Evolutionary conservation across 2,329 filamentous ascomycete species (phyloP).

Genomic region (Fusarium oxysporum): DNA sequence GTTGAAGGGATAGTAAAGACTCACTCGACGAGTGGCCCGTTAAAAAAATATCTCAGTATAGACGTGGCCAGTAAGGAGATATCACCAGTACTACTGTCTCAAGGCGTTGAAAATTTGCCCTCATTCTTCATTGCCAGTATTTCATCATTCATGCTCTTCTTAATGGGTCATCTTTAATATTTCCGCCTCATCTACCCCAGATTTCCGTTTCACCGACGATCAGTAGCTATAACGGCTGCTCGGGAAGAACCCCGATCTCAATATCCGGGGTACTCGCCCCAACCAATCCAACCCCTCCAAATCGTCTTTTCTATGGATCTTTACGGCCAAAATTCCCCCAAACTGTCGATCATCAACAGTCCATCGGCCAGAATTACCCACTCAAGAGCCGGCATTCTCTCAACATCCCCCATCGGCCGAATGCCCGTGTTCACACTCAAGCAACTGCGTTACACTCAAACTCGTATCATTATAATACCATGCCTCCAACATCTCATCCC

Average conservation of each 20-base stretch:
- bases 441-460: not conserved
- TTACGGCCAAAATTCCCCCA: not conserved
- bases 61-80: fast-evolving
- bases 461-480: not conserved
- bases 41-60: not conserved
- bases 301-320: not conserved
- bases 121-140: not conserved
- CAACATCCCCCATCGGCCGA: conserved; percentile 33
- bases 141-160: not conserved
- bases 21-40: not conserved
- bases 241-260: conserved; percentile 21
- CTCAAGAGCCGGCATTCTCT: conserved; percentile 28
- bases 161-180: not conserved
- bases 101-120: fast-evolving
- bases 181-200: not conserved
- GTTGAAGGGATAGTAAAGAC: fast-evolving
- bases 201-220: not conserved
- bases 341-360: not conserved
- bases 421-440: conserved; percentile 15
- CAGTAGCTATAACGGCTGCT: fast-evolving
- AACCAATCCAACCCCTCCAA: conserved; percentile 2
- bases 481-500: not conserved
- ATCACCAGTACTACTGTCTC: not conserved
- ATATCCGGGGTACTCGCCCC: not conserved
- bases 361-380: conserved; percentile 14